These are phyloP conservation scores for Coemansia sp. DNA, from an alignment of 192 early-diverging fungal genomes.

Conservation along the genomic window DNA sequence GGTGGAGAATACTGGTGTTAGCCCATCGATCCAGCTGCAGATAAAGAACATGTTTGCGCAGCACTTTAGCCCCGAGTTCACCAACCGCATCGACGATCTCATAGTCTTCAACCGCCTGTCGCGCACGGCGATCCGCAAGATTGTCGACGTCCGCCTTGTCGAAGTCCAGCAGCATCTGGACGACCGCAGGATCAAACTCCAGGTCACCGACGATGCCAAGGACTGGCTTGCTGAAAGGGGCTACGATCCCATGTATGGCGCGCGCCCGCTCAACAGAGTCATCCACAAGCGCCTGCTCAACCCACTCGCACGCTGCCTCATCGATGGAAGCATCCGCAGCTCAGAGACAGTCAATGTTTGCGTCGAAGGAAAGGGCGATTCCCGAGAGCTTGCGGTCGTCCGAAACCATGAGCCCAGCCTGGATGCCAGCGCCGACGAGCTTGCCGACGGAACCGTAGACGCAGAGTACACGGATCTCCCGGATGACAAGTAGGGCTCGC, in stretches of 20 bases:
- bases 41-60: constrained; percentile 71
- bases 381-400: constrained; percentile 27
- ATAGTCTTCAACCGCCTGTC: constrained; percentile 78
- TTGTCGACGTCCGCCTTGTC: constrained; percentile 73
- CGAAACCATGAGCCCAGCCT: constrained; percentile 32
- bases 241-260: constrained; percentile 72
- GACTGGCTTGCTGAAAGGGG: constrained; percentile 67
- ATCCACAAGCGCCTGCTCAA: constrained; percentile 65
- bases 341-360: constrained; percentile 58
- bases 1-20: constrained; percentile 49
- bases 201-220: constrained; percentile 60
- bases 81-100: constrained; percentile 80
- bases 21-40: constrained; percentile 59
- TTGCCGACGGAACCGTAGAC: constrained; percentile 19
- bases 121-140: constrained; percentile 67
- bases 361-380: constrained; percentile 27
- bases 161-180: constrained; percentile 65
- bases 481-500: constrained; percentile 2
- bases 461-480: constrained; percentile 40
- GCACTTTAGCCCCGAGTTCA: constrained; percentile 79
- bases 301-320: constrained; percentile 60
- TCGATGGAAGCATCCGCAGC: constrained; percentile 65
- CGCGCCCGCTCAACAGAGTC: constrained; percentile 69
- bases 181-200: constrained; percentile 61
- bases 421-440: constrained; percentile 1